A percentile compares a stretch with the other conserved stretches of the same genome.
These are phyloP conservation scores for Mallotus repandus DNA, from an alignment of 441 rosid species.

Conservation along the genomic window DNA sequence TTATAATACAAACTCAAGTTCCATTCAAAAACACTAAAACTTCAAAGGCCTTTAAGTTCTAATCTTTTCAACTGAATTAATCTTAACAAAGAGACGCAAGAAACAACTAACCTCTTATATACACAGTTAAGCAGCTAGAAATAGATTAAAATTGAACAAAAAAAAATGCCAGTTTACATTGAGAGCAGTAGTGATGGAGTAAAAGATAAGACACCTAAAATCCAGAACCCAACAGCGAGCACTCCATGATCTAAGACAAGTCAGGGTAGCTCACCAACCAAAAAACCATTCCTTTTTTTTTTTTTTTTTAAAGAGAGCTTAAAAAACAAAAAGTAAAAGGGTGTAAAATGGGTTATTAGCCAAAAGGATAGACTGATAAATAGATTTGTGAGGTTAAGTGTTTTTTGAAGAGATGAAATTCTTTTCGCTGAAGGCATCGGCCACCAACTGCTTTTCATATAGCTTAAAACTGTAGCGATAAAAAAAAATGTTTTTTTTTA, in stretches of 20 bases:
- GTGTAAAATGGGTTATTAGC: background rate
- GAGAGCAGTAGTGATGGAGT: slow-evolving; percentile 2
- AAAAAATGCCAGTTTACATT: slow-evolving; percentile 10
- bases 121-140: too few relatives aligned
- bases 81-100: background rate
- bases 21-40: background rate
- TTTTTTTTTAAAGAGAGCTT: background rate
- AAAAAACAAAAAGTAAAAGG: background rate
- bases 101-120: slow-evolving; percentile 5
- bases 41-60: background rate
- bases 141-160: too few relatives aligned
- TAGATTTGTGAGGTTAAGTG: background rate
- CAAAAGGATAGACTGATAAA: background rate
- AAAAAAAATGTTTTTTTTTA: too few relatives aligned
- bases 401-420: background rate
- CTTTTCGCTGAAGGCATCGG: too few relatives aligned
- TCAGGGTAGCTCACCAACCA: slow-evolving; percentile 70
- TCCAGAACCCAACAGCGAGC: slow-evolving; percentile 37
- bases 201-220: slow-evolving; percentile 23
- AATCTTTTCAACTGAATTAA: background rate
- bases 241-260: slow-evolving; percentile 50
- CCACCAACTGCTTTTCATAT: too few relatives aligned
- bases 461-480: too few relatives aligned
- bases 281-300: slow-evolving; percentile 26
- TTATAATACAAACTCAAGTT: background rate